phyloP scores from a whole-genome alignment of 2,329 filamentous ascomycete genomes.

The Colletotrichum lentis region DNA sequence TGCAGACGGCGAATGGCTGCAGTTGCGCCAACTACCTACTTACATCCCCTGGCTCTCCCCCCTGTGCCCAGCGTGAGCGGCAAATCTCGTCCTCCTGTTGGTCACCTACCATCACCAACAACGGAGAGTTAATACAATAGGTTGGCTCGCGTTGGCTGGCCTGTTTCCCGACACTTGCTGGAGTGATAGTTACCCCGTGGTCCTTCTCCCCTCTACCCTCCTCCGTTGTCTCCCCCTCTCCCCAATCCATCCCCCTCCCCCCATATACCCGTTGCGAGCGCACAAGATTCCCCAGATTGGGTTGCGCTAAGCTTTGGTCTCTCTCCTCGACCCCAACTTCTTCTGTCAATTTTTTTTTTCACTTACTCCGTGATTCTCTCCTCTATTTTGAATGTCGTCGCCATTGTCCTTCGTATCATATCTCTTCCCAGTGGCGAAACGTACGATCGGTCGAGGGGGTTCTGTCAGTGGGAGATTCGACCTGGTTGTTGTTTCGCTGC shows the following conservation, averaged over 20 bases:
- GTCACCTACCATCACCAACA: not conserved
- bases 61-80: constrained; percentile 1
- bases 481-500: not conserved
- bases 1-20: too few relatives aligned
- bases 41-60: too few relatives aligned
- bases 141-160: not conserved
- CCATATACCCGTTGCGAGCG: not conserved
- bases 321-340: not conserved
- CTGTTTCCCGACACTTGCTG: too few relatives aligned
- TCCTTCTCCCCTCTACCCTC: not conserved
- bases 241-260: not conserved
- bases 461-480: not conserved
- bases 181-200: not conserved
- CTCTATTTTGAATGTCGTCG: constrained; percentile 11
- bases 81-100: constrained; percentile 23
- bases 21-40: too few relatives aligned
- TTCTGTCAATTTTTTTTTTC: not conserved
- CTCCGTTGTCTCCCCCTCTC: too few relatives aligned
- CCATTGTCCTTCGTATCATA: not conserved
- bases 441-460: constrained; percentile 10
- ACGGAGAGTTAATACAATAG: not conserved
- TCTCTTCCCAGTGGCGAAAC: not conserved
- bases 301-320: not conserved
- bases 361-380: too few relatives aligned
- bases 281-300: constrained; percentile 5